Evolutionary conservation across 2,329 filamentous ascomycete genomes (phyloP).

Genomic region (Leptographium flavum): DNA sequence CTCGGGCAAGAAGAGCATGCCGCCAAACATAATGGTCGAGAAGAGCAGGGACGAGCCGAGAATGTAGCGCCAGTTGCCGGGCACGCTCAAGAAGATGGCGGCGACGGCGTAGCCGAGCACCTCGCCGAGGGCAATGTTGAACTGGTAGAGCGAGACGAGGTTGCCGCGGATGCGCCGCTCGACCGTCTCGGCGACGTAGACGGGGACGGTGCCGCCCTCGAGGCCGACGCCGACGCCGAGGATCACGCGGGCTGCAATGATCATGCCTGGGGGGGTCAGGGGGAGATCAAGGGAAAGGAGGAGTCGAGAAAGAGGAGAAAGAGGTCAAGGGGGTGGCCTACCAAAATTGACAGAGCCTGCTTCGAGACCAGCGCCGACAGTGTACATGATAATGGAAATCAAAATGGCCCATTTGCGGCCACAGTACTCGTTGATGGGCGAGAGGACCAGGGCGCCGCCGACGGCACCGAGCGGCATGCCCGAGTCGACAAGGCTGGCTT

Average conservation of each 20-base stretch:
- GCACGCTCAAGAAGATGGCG: conserved; percentile 57
- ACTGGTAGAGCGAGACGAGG: conserved; percentile 59
- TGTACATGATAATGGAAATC: conserved; percentile 55
- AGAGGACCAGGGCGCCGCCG: conserved; percentile 52
- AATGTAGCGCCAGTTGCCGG: conserved; percentile 60
- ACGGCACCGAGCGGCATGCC: conserved; percentile 61
- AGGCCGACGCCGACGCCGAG: conserved; percentile 58
- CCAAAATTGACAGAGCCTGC: conserved; percentile 52
- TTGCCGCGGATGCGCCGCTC: conserved; percentile 54
- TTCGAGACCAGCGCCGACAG: conserved; percentile 52
- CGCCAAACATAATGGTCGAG: conserved; percentile 45
- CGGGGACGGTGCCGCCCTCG: conserved; percentile 59
- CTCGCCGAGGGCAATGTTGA: conserved; percentile 63
- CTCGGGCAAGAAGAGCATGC: conserved; percentile 50
- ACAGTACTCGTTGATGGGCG: conserved; percentile 51
- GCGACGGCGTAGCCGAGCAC: conserved; percentile 60
- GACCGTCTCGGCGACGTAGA: conserved; percentile 62
- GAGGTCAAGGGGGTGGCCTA: too few species aligned
- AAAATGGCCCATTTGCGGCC: conserved; percentile 56
- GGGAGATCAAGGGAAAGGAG: not conserved
- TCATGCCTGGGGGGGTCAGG: conserved; percentile 34
- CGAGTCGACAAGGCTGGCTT: conserved; percentile 54
- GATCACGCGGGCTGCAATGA: conserved; percentile 52
- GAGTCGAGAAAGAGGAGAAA: not conserved
- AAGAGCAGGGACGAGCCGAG: conserved; percentile 59